Evolutionary conservation across 2,329 filamentous ascomycete species (phyloP), one percentile per base, ranked within the genome.

Genomic region (Penicillium thymicola): DNA sequence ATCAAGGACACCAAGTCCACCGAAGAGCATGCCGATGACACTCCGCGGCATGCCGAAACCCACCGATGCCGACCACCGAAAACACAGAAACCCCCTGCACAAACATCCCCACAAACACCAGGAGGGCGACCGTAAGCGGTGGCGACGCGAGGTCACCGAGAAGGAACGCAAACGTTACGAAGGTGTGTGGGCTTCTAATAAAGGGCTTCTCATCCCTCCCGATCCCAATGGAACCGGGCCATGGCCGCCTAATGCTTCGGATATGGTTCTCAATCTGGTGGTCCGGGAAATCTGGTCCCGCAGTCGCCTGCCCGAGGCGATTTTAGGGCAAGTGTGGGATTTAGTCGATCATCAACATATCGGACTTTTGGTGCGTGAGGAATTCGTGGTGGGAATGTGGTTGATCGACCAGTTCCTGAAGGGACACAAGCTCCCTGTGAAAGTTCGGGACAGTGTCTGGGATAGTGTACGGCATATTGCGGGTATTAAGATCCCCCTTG

Each of bases 321-420:
- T 73, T 7, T 65, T 81, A 30, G 75, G 72, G 59, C 71, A 77
- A 55, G 71, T 80, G 42, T 81, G 78, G 77, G 67, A 79, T 54
- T 69, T 81, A 3, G 78, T 81, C 18, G 71, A 74, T 58, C 66
- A 68, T 14, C 69, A 72, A 55, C 61, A 64, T 4, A 67, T 70
- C 30, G 74, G 74, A 13, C 67, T 76, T 47, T 60, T 79, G 28
- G 70, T 68, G 18, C 67, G 72, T 53, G 77, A 79, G 48, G 77
- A 80, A 65, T 81, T 81, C 53, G 76, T 80, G 47, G 77, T 80
- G 40, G 78, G 78, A 25, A 73, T 79, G 68, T 81, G 78, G 78
- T 65, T 81, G 54, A 79, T 81, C 52, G 78, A 81, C 63, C 76
- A 80, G 64, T 70, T 72, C 57, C 59, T 81, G 43, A 77, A 75